Evolutionary conservation across 306 rosid species (phyloP).

Genomic region (Comarum palustre): DNA sequence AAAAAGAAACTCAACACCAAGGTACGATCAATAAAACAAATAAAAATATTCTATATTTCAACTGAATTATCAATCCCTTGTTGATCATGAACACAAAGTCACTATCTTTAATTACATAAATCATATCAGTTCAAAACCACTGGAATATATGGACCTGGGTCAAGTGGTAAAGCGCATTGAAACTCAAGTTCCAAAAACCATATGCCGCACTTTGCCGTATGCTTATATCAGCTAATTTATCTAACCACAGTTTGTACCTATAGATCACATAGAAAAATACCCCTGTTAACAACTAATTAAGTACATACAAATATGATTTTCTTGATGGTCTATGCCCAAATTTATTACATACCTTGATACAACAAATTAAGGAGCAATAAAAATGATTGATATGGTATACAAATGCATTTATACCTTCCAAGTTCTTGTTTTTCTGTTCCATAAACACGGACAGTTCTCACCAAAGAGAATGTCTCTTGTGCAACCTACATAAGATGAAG

Average conservation of each 20-base stretch:
- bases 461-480: slow-evolving; percentile 87
- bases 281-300: slow-evolving; percentile 20
- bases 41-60: slow-evolving; percentile 1
- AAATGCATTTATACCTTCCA: slow-evolving; percentile 54
- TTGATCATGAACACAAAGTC: slow-evolving; percentile 3
- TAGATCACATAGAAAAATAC: slow-evolving; percentile 12
- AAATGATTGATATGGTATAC: not conserved
- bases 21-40: slow-evolving; percentile 16
- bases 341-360: not conserved
- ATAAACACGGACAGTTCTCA: slow-evolving; percentile 90
- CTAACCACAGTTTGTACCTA: slow-evolving; percentile 84
- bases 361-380: not conserved
- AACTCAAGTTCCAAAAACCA: slow-evolving; percentile 84
- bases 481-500: slow-evolving; percentile 57
- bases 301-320: not conserved
- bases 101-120: not conserved
- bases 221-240: slow-evolving; percentile 77
- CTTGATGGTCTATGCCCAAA: slow-evolving; percentile 13
- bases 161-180: slow-evolving; percentile 84
- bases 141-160: slow-evolving; percentile 61
- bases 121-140: slow-evolving; percentile 8
- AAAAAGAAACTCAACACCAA: slow-evolving; percentile 34
- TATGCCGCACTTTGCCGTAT: slow-evolving; percentile 85
- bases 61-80: not conserved
- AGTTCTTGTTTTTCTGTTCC: slow-evolving; percentile 84